These are phyloP conservation scores for Lichtheimia ornata DNA, from an alignment of 371 early-diverging fungal species.

Conservation along the genomic window DNA sequence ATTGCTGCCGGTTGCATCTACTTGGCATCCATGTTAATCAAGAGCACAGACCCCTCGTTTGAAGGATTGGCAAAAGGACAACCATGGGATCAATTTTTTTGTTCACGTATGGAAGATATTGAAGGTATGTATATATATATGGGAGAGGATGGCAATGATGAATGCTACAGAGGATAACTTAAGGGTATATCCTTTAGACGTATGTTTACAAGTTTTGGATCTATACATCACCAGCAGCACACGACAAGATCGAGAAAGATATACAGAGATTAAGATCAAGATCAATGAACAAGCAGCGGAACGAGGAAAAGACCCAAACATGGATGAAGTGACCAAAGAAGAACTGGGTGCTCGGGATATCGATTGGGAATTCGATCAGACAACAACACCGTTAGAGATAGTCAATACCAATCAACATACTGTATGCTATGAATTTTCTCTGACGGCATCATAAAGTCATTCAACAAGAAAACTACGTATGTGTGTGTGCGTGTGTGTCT, in stretches of 20 bases:
- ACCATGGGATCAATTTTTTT: conserved; percentile 48
- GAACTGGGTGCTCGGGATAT: conserved; percentile 25
- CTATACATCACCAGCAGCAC: conserved; percentile 42
- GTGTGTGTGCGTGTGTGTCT: background rate
- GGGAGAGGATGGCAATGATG: too few relatives aligned
- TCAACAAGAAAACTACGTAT: background rate
- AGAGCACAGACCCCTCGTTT: conserved; percentile 25
- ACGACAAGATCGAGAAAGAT: conserved; percentile 39
- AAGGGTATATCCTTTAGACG: conserved; percentile 29
- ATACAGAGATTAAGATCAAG: conserved; percentile 55
- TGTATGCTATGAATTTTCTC: conserved; percentile 48
- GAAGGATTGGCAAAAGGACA: conserved; percentile 20
- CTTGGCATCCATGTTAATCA: conserved; percentile 49
- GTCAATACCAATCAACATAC: conserved; percentile 52
- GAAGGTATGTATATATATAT: conserved; percentile 31
- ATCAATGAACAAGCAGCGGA: conserved; percentile 50
- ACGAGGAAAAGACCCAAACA: conserved; percentile 37
- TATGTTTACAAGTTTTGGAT: conserved; percentile 58
- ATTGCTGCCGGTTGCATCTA: conserved; percentile 66
- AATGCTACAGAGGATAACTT: too few relatives aligned
- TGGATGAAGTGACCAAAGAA: conserved; percentile 29
- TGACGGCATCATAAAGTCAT: conserved; percentile 2
- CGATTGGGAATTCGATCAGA: conserved; percentile 32
- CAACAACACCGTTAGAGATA: conserved; percentile 31
- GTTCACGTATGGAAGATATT: conserved; percentile 54